Evolutionary conservation across 768 basidiomycete genomes (phyloP).

Genomic region (Auriscalpium orientale): DNA sequence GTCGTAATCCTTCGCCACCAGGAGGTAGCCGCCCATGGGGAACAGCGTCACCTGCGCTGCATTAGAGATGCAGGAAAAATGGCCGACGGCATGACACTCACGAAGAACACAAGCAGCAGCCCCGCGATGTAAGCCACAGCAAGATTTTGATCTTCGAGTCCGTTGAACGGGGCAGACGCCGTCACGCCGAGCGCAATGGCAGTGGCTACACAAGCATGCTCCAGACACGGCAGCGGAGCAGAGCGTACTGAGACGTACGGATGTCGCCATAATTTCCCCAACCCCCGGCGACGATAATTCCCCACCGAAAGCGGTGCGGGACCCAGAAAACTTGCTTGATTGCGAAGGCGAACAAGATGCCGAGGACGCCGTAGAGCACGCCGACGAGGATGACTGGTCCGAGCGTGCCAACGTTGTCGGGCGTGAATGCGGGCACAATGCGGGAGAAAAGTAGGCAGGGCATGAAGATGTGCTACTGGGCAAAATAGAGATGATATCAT

Average conservation of each 20-base stretch:
- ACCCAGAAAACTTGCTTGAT: constrained; percentile 65
- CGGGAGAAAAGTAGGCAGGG: constrained; percentile 67
- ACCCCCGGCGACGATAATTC: constrained; percentile 59
- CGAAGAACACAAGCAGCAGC: constrained; percentile 53
- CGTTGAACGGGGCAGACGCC: constrained; percentile 54
- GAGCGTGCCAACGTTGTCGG: constrained; percentile 46
- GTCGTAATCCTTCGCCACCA: constrained; percentile 53
- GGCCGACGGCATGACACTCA: constrained; percentile 21
- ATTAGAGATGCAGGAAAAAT: not conserved
- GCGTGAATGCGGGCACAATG: constrained; percentile 58
- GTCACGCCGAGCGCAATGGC: constrained; percentile 60
- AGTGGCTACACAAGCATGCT: constrained; percentile 37
- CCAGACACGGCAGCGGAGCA: not conserved
- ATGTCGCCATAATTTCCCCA: constrained; percentile 69
- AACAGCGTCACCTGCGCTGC: constrained; percentile 50
- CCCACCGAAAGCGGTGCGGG: constrained; percentile 68
- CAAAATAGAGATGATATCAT: not conserved
- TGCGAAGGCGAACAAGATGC: constrained; percentile 46
- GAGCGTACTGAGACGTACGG: constrained; percentile 35
- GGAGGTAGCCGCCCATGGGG: constrained; percentile 48
- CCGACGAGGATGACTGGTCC: constrained; percentile 60
- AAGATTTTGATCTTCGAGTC: constrained; percentile 46
- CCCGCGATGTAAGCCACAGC: constrained; percentile 61
- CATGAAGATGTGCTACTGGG: constrained; percentile 42
- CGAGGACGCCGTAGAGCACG: constrained; percentile 49